Conservation (phyloP, 306 rosid species). For the Gillenia trifoliata region DNA sequence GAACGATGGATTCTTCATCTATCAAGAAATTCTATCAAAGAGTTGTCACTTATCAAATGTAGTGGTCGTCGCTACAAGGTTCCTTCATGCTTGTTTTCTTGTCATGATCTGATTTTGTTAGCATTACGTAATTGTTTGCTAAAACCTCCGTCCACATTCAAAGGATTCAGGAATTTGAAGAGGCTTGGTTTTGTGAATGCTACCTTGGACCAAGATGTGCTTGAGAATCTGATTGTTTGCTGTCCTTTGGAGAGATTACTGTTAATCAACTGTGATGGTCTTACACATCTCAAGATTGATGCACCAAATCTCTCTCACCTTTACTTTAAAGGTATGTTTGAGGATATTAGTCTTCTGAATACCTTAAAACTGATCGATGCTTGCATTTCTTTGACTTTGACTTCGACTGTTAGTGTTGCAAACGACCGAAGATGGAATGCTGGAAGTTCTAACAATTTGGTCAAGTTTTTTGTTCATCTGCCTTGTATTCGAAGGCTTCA, state of each 20-base stretch:
- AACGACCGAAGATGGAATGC: constrained; percentile 18
- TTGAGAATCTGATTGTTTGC: too few relatives aligned
- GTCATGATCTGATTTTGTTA: constrained; percentile 38
- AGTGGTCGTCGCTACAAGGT: constrained; percentile 37
- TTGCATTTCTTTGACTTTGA: constrained; percentile 32
- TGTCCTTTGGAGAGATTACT: too few relatives aligned
- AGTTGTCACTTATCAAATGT: constrained; percentile 39
- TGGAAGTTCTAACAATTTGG: constrained; percentile 37
- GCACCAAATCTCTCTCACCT: constrained; percentile 48
- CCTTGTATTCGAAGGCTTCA: constrained; percentile 43
- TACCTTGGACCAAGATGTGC: too few relatives aligned
- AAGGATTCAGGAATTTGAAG: constrained; percentile 46
- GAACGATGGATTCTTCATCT: constrained; percentile 49
- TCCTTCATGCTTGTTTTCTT: constrained; percentile 42
- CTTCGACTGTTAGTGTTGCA: constrained; percentile 11
- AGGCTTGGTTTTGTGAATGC: constrained; percentile 22
- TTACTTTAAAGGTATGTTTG: constrained; percentile 52
- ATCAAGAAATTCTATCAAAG: constrained; percentile 34
- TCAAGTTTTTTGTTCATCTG: constrained; percentile 40
- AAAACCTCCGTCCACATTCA: constrained; percentile 36
- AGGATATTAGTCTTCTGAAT: constrained; percentile 40
- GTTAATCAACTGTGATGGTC: constrained; percentile 51
- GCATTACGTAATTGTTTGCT: constrained; percentile 42
- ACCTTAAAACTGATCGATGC: constrained; percentile 42
- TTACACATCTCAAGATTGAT: constrained; percentile 39